These are phyloP conservation scores for Macrocybe gigantea DNA, from an alignment of 768 basidiomycete species.

Conservation along the genomic window DNA sequence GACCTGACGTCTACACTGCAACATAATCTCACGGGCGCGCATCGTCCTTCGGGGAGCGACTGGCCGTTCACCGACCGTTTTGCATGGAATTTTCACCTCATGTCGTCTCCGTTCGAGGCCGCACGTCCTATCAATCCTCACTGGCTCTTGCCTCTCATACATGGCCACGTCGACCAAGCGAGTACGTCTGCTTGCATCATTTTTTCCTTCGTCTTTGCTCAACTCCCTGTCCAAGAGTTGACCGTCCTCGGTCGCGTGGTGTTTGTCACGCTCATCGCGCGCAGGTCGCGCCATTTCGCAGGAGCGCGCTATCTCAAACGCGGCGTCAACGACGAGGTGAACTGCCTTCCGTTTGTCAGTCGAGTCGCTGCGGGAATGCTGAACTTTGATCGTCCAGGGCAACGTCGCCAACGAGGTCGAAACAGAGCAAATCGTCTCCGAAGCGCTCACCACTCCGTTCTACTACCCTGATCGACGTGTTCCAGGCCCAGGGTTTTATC, in stretches of 20 bases:
- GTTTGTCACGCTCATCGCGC: constrained; percentile 92
- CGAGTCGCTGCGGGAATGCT: too few relatives aligned
- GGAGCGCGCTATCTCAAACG: constrained; percentile 93
- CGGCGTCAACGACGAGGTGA: constrained; percentile 89
- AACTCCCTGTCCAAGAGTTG: constrained; percentile 50
- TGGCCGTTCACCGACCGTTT: constrained; percentile 84
- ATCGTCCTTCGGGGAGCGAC: constrained; percentile 32
- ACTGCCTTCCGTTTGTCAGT: neutral
- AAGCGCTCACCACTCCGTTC: constrained; percentile 85
- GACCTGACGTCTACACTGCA: constrained; percentile 96
- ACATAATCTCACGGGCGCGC: constrained; percentile 71
- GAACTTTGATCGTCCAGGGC: constrained; percentile 47
- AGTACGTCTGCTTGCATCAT: constrained; percentile 49
- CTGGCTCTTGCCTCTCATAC: constrained; percentile 89
- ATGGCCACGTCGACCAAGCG: constrained; percentile 97
- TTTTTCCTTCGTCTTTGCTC: neutral
- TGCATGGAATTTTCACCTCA: constrained; percentile 93
- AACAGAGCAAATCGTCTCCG: constrained; percentile 95
- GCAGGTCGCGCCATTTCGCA: constrained; percentile 91
- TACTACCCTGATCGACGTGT: constrained; percentile 57
- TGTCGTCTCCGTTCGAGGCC: constrained; percentile 53
- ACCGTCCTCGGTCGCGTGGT: constrained; percentile 86
- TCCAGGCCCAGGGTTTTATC: constrained; percentile 16
- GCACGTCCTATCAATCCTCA: constrained; percentile 45
- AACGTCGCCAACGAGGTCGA: constrained; percentile 99